Evolutionary conservation across 352 stramenopile species (phyloP), one percentile per base, ranked within the genome.

Genomic region (Pythium aristosporum): DNA sequence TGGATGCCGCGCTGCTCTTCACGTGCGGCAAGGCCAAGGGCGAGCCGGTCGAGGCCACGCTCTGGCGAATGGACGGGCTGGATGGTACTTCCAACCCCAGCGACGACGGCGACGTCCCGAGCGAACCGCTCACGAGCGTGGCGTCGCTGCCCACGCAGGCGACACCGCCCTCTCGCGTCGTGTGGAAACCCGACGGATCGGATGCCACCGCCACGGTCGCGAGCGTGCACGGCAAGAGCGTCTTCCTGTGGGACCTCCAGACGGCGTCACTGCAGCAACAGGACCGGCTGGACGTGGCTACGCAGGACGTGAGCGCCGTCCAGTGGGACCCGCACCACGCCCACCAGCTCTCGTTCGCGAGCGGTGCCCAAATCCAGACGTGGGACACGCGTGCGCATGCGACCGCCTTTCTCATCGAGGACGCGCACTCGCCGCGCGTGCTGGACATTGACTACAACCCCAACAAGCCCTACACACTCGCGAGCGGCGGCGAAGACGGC

Each of bases 381-480:
- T 96, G 85, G 88, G 87, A 97, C 63, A 60, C 87, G 0, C 79
- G 86, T 20, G 28, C 32, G 0, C 65, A 55, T 36, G 65, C n/a
- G 30, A 68, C 79, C 10, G 65, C 66, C 11, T 75, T 80, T 55
- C 60, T 71, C 44, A 72, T 91, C 15, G 73, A 85, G 47, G 71
- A 92, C 39, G 80, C 90, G 67, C 85, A 94, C 59, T 42, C 77
- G 6, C 73, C 67, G 20, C 75, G 74, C n/a, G 75, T 78, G 9
- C 48, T 89, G 3, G 91, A 98, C 72, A 67, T 99, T 13, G 93
- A 98, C 77, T 99, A 98, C 75, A 99, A 99, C 79, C 97, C 94
- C n/a, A 98, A 99, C 78, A 98, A 98, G 72, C 96, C 96, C 0
- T 91, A 96, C 60, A 85, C 89, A 21, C 53, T 99, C 15, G 84